Evolutionary conservation across 2,329 filamentous ascomycete genomes (phyloP), one percentile per base, ranked within the genome.

Genomic region (Didymosphaeria variabile): DNA sequence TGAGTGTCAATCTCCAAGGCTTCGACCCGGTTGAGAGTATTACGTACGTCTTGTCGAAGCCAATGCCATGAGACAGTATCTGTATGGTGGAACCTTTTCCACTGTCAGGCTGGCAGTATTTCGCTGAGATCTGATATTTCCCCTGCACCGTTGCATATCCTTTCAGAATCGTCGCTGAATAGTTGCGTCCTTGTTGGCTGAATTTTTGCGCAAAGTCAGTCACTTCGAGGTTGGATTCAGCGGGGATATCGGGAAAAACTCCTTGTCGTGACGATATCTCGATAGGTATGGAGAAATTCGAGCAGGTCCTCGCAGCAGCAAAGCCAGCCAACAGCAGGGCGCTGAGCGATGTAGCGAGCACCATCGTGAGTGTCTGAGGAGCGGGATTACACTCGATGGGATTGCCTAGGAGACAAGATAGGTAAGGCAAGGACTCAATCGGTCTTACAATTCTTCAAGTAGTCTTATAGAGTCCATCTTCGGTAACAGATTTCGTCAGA

Each of bases 51-150:
- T 84, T 83, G 66, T 86, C 83, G 63, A 86, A 86, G 10, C 83
- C 84, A 66, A 86, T 81, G 31, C 85, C 85, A 67, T 87, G 84
- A 1, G 82, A 83, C 15, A 87, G 72, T 21, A 87, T 61, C 65
- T 87, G 84, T 62, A 69, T 70, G 47, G 55, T 80, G 72, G 12
- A 81, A 9, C 66, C 64, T 6, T 67, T 68, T 10, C 65, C 73
- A 17, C 52, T 55, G 60, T 84, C 80, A 0, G 88, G 88, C 56
- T 81, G 77, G 75, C 89, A 91, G 79, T 88, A 89, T 10, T 86
- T 87, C 0, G 86, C 84, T 5, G 82, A 85, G 51, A 91, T 85
- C 5, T 84, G 73, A 77, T 89, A 90, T 26, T 77, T 79, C 34
- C 86, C 86, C 1, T 78, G 72, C 17, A 88, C 75, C 0, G 82